These are phyloP conservation scores for Termitomyces sp. DNA, from an alignment of 768 basidiomycete genomes.

Conservation along the genomic window DNA sequence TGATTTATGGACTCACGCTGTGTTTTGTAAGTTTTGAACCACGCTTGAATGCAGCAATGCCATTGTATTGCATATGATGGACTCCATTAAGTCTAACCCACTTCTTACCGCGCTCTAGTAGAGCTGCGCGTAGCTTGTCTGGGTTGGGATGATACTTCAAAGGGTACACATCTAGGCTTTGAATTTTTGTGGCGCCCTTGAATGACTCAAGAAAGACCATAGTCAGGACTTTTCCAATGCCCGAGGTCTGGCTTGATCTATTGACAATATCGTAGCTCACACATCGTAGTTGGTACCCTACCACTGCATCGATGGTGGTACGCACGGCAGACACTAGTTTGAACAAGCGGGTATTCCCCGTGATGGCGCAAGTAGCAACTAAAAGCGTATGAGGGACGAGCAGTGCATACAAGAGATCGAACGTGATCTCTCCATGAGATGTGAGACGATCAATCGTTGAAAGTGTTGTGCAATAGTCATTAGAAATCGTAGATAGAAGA, in stretches of 20 bases:
- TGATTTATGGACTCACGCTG: constrained; percentile 30
- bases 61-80: constrained; percentile 54
- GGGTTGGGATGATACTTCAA: constrained; percentile 44
- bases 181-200: constrained; percentile 47
- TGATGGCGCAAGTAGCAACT: constrained; percentile 46
- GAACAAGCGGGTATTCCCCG: constrained; percentile 46
- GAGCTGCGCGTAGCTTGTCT: constrained; percentile 30
- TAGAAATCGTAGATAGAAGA: constrained; percentile 42
- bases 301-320: constrained; percentile 26
- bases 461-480: constrained; percentile 45
- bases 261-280: constrained; percentile 51
- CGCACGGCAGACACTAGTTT: constrained; percentile 35
- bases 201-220: constrained; percentile 35
- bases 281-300: constrained; percentile 37
- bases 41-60: constrained; percentile 37
- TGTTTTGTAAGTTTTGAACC: constrained; percentile 37
- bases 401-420: constrained; percentile 47
- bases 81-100: constrained; percentile 49
- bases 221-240: constrained; percentile 34
- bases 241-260: constrained; percentile 25
- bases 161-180: constrained; percentile 45
- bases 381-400: constrained; percentile 48
- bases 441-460: constrained; percentile 40
- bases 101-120: constrained; percentile 47
- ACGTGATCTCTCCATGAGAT: constrained; percentile 52